Evolutionary conservation across 2,329 filamentous ascomycete species (phyloP).

Genomic region (Claviceps pusilla): DNA sequence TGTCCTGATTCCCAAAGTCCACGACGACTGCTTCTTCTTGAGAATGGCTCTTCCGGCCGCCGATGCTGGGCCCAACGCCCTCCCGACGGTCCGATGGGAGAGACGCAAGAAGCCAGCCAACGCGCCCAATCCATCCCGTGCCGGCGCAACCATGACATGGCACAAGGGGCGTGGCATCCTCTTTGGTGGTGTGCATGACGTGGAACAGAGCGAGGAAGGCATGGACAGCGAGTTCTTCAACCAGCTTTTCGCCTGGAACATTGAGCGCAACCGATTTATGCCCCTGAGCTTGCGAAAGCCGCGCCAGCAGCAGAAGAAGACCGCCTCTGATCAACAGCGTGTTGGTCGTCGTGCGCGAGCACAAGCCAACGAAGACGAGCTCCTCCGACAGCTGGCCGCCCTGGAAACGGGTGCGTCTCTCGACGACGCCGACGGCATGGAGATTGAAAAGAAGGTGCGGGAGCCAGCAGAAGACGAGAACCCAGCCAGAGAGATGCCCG

Average conservation of each 20-base stretch:
- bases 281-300: constrained; percentile 63
- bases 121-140: constrained; percentile 64
- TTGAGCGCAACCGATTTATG: constrained; percentile 92
- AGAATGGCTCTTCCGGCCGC: constrained; percentile 58
- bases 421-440: constrained; percentile 34
- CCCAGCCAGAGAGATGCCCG: constrained; percentile 45
- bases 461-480: constrained; percentile 40
- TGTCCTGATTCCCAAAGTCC: constrained; percentile 70
- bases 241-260: constrained; percentile 78
- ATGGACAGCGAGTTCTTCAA: constrained; percentile 98
- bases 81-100: constrained; percentile 76
- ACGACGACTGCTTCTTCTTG: constrained; percentile 91
- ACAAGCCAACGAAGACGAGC: constrained; percentile 81
- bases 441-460: constrained; percentile 35
- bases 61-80: constrained; percentile 49
- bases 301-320: constrained; percentile 44
- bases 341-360: constrained; percentile 53
- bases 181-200: constrained; percentile 89
- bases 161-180: constrained; percentile 86
- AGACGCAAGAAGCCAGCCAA: constrained; percentile 85
- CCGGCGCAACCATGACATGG: constrained; percentile 83
- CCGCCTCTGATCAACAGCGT: constrained; percentile 37
- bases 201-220: constrained; percentile 80
- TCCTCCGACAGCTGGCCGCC: constrained; percentile 72
- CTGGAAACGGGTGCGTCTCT: constrained; percentile 61